These are phyloP conservation scores for Taphrina communis DNA, from an alignment of 1,139 yeast genomes.

Conservation along the genomic window DNA sequence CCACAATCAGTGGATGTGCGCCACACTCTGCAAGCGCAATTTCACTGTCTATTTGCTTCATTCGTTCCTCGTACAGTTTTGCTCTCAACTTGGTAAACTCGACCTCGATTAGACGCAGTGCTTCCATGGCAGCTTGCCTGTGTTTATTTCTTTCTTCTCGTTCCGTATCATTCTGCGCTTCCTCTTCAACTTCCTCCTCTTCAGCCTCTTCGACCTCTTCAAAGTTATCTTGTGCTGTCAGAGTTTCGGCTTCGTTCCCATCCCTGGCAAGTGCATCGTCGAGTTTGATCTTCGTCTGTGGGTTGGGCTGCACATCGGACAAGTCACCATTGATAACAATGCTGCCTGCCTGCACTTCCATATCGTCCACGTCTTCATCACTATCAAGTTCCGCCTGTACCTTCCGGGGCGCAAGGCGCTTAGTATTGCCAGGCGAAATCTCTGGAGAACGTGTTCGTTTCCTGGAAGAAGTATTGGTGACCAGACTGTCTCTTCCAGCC, in stretches of 20 bases:
- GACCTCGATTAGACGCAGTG: constrained; percentile 29
- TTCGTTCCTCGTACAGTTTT: constrained; percentile 12
- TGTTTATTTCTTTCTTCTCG: constrained; percentile 30
- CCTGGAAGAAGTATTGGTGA: neutral
- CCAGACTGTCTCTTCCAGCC: no score
- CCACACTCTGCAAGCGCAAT: constrained; percentile 5
- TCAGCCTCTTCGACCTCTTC: constrained; percentile 44
- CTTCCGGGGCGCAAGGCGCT: constrained; percentile 26
- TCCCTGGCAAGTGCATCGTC: neutral
- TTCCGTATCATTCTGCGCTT: constrained; percentile 30
- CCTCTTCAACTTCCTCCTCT: constrained; percentile 40
- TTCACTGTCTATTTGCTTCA: constrained; percentile 16
- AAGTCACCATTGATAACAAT: constrained; percentile 40
- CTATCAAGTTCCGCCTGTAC: constrained; percentile 44
- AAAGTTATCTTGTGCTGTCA: constrained; percentile 46
- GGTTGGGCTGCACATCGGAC: neutral
- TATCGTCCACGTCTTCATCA: constrained; percentile 48
- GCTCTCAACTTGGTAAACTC: constrained; percentile 27
- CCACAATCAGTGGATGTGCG: constrained; percentile 50
- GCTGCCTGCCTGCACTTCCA: constrained; percentile 44
- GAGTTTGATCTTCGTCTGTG: neutral
- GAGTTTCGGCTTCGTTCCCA: constrained; percentile 33
- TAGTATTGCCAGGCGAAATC: constrained; percentile 25
- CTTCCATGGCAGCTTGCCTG: constrained; percentile 38
- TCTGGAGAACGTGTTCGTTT: constrained; percentile 25